Percentiles rank a stretch among this genome's conserved stretches.
phyloP scores from a whole-genome alignment of 1,284 basidiomycete genomes.

The Malassezia restricta region DNA sequence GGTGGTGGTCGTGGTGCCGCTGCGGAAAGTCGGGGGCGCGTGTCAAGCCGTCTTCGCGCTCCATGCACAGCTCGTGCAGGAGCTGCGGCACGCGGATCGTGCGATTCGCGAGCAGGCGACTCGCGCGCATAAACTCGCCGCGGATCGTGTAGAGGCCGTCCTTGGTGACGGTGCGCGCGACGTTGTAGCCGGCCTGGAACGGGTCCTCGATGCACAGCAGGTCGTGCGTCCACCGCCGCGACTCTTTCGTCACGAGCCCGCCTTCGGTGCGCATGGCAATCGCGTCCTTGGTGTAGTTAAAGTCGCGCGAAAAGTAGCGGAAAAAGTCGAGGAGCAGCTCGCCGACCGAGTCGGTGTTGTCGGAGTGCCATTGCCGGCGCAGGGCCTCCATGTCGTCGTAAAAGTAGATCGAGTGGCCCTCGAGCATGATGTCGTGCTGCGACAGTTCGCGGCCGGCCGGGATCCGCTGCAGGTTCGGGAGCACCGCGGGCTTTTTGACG shows the following conservation, averaged over 20 bases:
- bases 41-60: constrained; percentile 40
- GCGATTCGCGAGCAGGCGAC: constrained; percentile 50
- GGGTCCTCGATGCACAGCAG: constrained; percentile 60
- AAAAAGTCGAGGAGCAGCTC: constrained; percentile 97
- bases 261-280: constrained; percentile 66
- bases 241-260: constrained; percentile 76
- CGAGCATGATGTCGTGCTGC: constrained; percentile 64
- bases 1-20: neutral
- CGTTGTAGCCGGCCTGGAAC: constrained; percentile 88
- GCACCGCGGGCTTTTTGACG: constrained; percentile 56
- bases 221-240: constrained; percentile 85
- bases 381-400: constrained; percentile 92
- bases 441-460: constrained; percentile 26
- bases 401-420: constrained; percentile 56
- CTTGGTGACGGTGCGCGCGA: constrained; percentile 86
- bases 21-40: constrained; percentile 31
- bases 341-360: constrained; percentile 80
- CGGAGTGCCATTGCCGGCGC: constrained; percentile 80
- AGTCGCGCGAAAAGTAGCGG: constrained; percentile 87
- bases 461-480: constrained; percentile 47
- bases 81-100: constrained; percentile 26
- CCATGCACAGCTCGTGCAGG: constrained; percentile 41
- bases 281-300: constrained; percentile 79
- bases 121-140: constrained; percentile 94
- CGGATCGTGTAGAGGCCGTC: constrained; percentile 94